Evolutionary conservation across 164 flowering plant species (phyloP).

Genomic region (Vitis rupestris): DNA sequence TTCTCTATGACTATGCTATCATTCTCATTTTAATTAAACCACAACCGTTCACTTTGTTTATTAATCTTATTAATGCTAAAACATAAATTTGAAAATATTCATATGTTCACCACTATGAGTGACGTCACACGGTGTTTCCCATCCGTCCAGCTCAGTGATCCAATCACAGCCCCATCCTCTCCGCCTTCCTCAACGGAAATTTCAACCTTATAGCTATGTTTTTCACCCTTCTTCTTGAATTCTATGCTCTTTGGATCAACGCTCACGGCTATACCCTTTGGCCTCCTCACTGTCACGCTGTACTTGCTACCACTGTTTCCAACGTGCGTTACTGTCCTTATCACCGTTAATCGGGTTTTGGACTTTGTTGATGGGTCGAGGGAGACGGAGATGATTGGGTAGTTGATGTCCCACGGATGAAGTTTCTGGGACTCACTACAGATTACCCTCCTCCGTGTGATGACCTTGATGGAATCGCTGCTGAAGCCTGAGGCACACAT

Average conservation of each 20-base stretch:
- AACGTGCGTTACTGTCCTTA: constrained; percentile 41
- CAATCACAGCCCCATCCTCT: constrained; percentile 14
- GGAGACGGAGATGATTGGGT: constrained; percentile 42
- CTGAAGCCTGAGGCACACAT: constrained; percentile 34
- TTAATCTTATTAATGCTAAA: too few relatives aligned
- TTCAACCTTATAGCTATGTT: constrained; percentile 26
- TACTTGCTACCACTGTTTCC: constrained; percentile 22
- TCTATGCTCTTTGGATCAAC: constrained; percentile 29
- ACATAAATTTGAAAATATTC: too few relatives aligned
- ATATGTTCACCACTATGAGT: constrained; percentile 30
- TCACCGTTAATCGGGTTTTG: constrained; percentile 5
- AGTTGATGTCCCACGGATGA: constrained; percentile 45
- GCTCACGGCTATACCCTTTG: constrained; percentile 18
- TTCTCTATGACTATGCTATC: too few relatives aligned
- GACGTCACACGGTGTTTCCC: constrained; percentile 39
- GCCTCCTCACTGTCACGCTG: constrained; percentile 11
- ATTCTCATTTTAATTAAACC: too few relatives aligned
- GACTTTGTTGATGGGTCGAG: constrained; percentile 3
- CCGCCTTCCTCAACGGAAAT: constrained; percentile 18
- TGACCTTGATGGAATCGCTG: constrained; percentile 2
- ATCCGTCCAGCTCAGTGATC: constrained; percentile 44
- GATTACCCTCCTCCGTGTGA: constrained; percentile 17
- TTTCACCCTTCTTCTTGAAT: constrained; percentile 32
- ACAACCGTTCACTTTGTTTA: too few relatives aligned
- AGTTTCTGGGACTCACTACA: constrained; percentile 12